These are phyloP conservation scores for Filobasidium uniguttulatum DNA, from an alignment of 1,284 basidiomycete species.

Conservation along the genomic window DNA sequence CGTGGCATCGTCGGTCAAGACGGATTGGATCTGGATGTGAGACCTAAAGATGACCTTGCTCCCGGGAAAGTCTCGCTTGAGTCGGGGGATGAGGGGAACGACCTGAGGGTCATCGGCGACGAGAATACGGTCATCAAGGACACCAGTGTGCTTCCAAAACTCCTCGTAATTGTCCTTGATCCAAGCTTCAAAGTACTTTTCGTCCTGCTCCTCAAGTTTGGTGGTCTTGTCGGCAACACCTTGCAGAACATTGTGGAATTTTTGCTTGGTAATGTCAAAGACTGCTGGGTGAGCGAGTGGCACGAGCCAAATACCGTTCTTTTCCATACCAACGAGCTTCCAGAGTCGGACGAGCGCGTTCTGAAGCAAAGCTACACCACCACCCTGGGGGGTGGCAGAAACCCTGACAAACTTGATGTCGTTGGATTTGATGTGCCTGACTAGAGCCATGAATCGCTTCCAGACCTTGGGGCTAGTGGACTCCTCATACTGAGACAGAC, in stretches of 20 bases:
- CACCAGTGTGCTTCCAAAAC: constrained; percentile 9
- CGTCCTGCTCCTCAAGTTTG: constrained; percentile 57
- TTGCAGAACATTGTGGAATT: constrained; percentile 39
- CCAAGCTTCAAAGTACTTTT: constrained; percentile 59
- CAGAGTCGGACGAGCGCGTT: constrained; percentile 74
- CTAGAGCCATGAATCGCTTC: constrained; percentile 48
- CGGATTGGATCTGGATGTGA: constrained; percentile 57
- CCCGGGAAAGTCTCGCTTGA: constrained; percentile 61
- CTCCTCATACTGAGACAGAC: constrained; percentile 26
- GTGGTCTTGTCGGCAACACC: constrained; percentile 62
- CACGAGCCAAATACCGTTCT: constrained; percentile 3
- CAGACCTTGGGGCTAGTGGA: constrained; percentile 25
- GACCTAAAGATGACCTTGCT: constrained; percentile 76
- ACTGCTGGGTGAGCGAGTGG: constrained; percentile 1
- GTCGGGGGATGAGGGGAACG: constrained; percentile 67
- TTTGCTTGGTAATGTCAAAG: constrained; percentile 83
- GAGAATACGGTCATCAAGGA: constrained; percentile 25
- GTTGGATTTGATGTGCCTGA: constrained; percentile 64
- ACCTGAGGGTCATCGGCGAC: constrained; percentile 58
- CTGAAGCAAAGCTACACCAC: constrained; percentile 80
- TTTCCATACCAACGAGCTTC: constrained; percentile 53
- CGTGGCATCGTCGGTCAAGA: constrained; percentile 25
- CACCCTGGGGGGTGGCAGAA: constrained; percentile 80
- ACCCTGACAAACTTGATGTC: constrained; percentile 77
- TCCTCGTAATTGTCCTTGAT: constrained; percentile 49